Percentiles rank a stretch among this genome's conserved stretches.
Conservation (phyloP, 768 basidiomycete species). For the Pulveroboletus ravenelii region DNA sequence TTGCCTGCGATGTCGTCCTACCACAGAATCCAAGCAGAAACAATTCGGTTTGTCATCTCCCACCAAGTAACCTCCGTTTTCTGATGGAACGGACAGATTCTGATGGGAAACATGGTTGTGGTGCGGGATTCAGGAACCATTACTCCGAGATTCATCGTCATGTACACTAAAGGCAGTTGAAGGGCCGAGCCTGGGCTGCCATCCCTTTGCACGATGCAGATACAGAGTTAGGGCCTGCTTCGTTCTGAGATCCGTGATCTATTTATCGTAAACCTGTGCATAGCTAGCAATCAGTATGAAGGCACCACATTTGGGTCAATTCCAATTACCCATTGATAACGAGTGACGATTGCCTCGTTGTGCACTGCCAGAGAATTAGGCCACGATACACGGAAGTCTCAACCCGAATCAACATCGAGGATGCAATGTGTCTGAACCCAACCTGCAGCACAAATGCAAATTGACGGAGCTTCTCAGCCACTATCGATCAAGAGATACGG, state of each 20-base stretch:
- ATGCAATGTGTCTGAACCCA: slow-evolving; percentile 22
- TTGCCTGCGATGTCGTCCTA: slow-evolving; percentile 54
- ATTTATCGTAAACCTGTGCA: slow-evolving; percentile 22
- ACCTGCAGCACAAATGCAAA: slow-evolving; percentile 21
- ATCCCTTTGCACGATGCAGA: slow-evolving; percentile 15
- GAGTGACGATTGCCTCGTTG: slow-evolving; percentile 21
- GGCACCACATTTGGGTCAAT: slow-evolving; percentile 15
- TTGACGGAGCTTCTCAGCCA: slow-evolving; percentile 21
- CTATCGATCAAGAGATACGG: slow-evolving; percentile 17
- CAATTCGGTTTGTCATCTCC: slow-evolving; percentile 23
- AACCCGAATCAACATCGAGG: slow-evolving; percentile 22
- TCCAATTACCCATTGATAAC: slow-evolving; percentile 13
- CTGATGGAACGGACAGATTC: slow-evolving; percentile 35
- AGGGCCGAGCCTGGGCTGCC: slow-evolving; percentile 14
- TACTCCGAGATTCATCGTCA: slow-evolving; percentile 52
- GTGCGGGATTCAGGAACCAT: slow-evolving; percentile 52
- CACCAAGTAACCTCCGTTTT: slow-evolving; percentile 16
- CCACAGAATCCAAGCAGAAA: slow-evolving; percentile 26
- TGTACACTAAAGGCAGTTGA: slow-evolving; percentile 45
- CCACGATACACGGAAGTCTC: slow-evolving; percentile 16
- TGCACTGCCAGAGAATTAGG: slow-evolving; percentile 17
- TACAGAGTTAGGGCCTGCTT: slow-evolving; percentile 21
- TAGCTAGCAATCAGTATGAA: slow-evolving; percentile 18
- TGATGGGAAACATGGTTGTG: slow-evolving; percentile 48
- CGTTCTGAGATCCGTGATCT: slow-evolving; percentile 17